Conservation (phyloP, 2,329 filamentous ascomycete species). For the Fusarium sp. region DNA sequence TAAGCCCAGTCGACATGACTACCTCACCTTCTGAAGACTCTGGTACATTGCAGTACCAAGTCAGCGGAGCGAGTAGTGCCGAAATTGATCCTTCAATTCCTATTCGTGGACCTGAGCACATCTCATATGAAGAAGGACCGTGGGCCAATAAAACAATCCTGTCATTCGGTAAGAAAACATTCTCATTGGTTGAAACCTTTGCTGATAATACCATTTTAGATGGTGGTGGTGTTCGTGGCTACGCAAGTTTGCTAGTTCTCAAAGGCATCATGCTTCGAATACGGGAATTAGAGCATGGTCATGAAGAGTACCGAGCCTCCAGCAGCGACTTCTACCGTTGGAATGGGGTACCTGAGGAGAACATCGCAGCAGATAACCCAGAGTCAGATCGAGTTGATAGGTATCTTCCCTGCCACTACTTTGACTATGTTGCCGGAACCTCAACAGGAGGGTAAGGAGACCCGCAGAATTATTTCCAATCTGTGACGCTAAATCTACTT, state of each 20-base stretch:
- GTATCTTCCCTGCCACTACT: not conserved
- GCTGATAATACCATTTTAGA: too few species aligned
- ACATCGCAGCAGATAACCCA: rapidly evolving
- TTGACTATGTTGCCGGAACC: not conserved
- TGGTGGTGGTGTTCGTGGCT: not conserved
- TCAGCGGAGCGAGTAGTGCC: rapidly evolving
- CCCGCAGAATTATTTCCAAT: too few species aligned
- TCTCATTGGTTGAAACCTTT: too few species aligned
- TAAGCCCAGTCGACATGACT: too few species aligned
- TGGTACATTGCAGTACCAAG: rapidly evolving
- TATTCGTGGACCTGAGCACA: not conserved
- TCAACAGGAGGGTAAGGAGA: not conserved
- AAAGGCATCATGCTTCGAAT: not conserved
- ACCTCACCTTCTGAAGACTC: rapidly evolving
- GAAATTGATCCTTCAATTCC: rapidly evolving
- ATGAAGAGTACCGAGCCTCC: too few species aligned
- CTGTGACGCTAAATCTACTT: too few species aligned
- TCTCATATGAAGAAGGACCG: rapidly evolving
- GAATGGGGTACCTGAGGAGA: not conserved
- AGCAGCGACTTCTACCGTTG: not conserved
- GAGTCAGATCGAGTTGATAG: not conserved
- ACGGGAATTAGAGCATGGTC: not conserved
- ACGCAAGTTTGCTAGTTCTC: not conserved
- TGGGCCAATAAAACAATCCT: not conserved
- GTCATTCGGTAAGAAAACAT: too few species aligned